Base-by-base conservation (phyloP, 768 basidiomycete genomes). In the Lactarius sp. region DNA sequence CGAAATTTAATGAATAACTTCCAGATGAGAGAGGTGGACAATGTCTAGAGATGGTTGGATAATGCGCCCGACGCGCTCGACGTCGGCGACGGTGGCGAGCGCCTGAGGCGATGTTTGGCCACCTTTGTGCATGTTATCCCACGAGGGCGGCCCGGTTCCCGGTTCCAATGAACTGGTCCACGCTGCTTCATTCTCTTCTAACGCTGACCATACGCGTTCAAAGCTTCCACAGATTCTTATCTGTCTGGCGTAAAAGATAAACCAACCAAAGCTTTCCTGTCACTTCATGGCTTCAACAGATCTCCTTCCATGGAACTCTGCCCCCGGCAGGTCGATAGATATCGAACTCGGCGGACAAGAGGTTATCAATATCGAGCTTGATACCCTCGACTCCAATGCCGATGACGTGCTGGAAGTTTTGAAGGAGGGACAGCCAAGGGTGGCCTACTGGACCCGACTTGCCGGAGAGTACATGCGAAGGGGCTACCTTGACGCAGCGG, bases 401-500 rank as follows among this genome's bases (percentile, higher is more conserved):
- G 85, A 87, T 65, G 87, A 90, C 64, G 84, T 92, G 2, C 76
- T 89, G 54, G 85, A 88, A 68, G 73, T 94, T 4, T 73, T 94
- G 53, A 82, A 80, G 61, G 86, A 90, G 36, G 87, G 87, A 0
- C 83, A 86, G 60, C 90, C 87, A 59, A 84, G 78, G 63, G 84
- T 85, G 18, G 84, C 82, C 71, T 83, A 88, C 12, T 95, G 92
- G 92, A 85, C 89, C 1, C 85, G 84, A 65, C 79, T 95, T 22
- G 92, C 93, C 9, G 85, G 85, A 16, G 94, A 95, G 75, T 95
- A 96, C 70, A 93, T 92, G 89, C 77, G 88, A 65, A 81, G 85
- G 68, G 90, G 88, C 0, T 82, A 85, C 66, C 76, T 90, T 54
- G 83, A 85, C 31, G 86, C 84, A 8, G 93, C 93, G 13, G 88